These are phyloP conservation scores for Populus euphratica DNA, from an alignment of 345 rosid genomes.

Conservation along the genomic window DNA sequence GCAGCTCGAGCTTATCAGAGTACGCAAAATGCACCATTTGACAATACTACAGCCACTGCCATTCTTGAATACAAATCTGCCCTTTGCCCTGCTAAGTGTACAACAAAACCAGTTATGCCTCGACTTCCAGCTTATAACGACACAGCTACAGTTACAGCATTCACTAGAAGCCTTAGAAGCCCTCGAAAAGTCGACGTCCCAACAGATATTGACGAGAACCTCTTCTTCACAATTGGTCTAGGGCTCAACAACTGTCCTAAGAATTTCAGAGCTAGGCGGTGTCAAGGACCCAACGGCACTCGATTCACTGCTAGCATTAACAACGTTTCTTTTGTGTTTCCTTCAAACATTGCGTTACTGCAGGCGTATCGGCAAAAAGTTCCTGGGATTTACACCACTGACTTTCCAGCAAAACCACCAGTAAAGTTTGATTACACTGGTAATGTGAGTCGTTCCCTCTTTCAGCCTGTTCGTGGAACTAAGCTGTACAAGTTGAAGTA, in stretches of 20 bases:
- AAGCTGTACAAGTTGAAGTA: constrained; percentile 62
- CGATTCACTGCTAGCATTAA: constrained; percentile 87
- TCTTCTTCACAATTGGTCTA: constrained; percentile 69
- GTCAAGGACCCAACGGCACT: constrained; percentile 88
- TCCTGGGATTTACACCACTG: constrained; percentile 77
- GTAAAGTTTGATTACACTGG: constrained; percentile 75
- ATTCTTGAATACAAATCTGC: constrained; percentile 77
- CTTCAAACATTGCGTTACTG: constrained; percentile 57
- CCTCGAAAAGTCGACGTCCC: constrained; percentile 60
- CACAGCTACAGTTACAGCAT: constrained; percentile 64
- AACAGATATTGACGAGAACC: constrained; percentile 53
- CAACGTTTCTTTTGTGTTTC: constrained; percentile 76
- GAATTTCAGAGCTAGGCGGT: constrained; percentile 35
- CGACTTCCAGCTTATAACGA: constrained; percentile 68
- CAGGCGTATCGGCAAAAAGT: constrained; percentile 65
- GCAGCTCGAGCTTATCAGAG: constrained; percentile 80
- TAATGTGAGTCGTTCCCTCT: constrained; percentile 60
- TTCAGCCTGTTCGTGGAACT: constrained; percentile 68
- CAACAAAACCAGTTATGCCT: constrained; percentile 48
- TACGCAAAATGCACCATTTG: constrained; percentile 69
- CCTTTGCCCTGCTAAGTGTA: constrained; percentile 57
- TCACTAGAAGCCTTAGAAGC: constrained; percentile 47
- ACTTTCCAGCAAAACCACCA: constrained; percentile 71
- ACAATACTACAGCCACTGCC: constrained; percentile 85
- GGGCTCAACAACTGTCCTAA: constrained; percentile 74